These are phyloP conservation scores for Zalerion maritima DNA, from an alignment of 495 filamentous ascomycete genomes.

Conservation along the genomic window DNA sequence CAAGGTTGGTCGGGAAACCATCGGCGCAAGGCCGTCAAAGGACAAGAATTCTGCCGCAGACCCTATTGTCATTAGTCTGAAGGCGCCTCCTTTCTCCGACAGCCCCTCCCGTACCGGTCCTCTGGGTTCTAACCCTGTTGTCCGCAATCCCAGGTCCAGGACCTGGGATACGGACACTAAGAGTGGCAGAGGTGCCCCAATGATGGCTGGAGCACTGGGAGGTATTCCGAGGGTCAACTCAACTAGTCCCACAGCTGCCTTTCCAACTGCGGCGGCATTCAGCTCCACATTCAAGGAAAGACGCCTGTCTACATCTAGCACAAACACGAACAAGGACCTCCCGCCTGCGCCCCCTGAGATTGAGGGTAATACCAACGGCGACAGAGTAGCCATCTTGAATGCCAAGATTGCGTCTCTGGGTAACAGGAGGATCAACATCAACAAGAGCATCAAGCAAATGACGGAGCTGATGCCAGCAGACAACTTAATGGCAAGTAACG, in stretches of 20 bases:
- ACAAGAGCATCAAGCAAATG: slow-evolving; percentile 57
- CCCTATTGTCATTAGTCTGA: slow-evolving; percentile 15
- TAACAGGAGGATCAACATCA: slow-evolving; percentile 53
- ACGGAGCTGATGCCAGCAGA: slow-evolving; percentile 46
- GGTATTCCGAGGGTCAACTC: slow-evolving; percentile 3
- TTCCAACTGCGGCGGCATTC: slow-evolving; percentile 9
- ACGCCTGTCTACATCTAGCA: slow-evolving; percentile 6
- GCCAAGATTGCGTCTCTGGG: slow-evolving; percentile 49
- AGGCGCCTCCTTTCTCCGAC: slow-evolving; percentile 14
- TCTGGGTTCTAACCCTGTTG: too few species aligned
- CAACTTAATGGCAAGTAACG: slow-evolving; percentile 27
- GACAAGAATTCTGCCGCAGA: slow-evolving; percentile 5
- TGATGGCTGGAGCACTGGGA: too few species aligned
- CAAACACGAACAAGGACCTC: slow-evolving; percentile 39
- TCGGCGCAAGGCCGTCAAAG: slow-evolving; percentile 1
- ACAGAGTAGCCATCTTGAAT: slow-evolving; percentile 53
- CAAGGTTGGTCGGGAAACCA: slow-evolving; percentile 3
- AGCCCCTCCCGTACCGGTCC: slow-evolving; percentile 9
- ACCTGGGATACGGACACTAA: slow-evolving; percentile 11
- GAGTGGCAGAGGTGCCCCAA: slow-evolving; percentile 7
- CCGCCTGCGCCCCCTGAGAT: slow-evolving; percentile 43
- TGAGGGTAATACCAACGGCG: slow-evolving; percentile 27
- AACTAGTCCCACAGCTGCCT: slow-evolving; percentile 6
- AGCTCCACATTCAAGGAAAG: too few species aligned
- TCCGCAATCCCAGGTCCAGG: too few species aligned